Conservation (phyloP, 495 filamentous ascomycete species). For the Aspergillus homomorphus region DNA sequence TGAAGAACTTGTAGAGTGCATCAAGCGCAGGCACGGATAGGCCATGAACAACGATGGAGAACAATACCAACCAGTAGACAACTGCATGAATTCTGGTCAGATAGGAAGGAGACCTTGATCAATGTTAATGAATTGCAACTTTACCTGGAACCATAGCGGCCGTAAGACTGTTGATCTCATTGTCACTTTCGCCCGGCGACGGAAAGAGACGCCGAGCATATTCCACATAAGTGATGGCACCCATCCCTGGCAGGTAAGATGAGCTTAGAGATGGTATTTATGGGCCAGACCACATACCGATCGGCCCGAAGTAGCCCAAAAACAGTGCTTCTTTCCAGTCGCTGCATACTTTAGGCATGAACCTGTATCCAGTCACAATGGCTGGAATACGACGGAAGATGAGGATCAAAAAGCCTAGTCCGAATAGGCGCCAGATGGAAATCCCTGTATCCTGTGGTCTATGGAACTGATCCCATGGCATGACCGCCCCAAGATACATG, state of each 20-base stretch:
- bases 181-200: constrained; percentile 45
- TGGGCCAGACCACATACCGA: constrained; percentile 24
- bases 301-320: constrained; percentile 41
- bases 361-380: constrained; percentile 35
- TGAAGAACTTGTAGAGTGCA: constrained; percentile 41
- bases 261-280: not conserved
- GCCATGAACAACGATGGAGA: constrained; percentile 57
- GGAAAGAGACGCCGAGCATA: constrained; percentile 56
- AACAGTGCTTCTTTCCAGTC: constrained; percentile 41
- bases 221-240: constrained; percentile 43
- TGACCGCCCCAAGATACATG: constrained; percentile 42
- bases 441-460: constrained; percentile 29
- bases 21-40: constrained; percentile 54
- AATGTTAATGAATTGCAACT: not conserved
- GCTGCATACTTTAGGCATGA: constrained; percentile 35
- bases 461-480: constrained; percentile 39
- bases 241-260: constrained; percentile 26
- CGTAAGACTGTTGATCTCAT: constrained; percentile 50
- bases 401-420: constrained; percentile 31
- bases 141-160: constrained; percentile 45
- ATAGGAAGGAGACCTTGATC: not conserved
- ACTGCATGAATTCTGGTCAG: constrained; percentile 25
- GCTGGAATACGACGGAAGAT: constrained; percentile 39
- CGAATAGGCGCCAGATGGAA: constrained; percentile 29
- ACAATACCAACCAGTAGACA: constrained; percentile 58